These are phyloP conservation scores for Orobanche coerulescens DNA, from an alignment of 257 asterid species.

Conservation along the genomic window DNA sequence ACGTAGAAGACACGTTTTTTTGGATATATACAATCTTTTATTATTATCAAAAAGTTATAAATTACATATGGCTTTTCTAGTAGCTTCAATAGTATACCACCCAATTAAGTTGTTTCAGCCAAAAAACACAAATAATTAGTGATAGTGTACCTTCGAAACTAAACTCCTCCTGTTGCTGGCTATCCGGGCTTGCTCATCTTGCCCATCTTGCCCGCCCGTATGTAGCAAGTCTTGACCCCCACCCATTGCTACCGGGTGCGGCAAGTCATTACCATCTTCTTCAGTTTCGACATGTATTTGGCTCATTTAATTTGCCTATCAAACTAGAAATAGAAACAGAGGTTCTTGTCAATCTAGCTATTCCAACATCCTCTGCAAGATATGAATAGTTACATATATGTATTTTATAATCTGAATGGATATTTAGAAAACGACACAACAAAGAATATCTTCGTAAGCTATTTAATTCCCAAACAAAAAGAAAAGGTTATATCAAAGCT, in stretches of 20 bases:
- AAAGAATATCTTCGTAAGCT: not conserved
- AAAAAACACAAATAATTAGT: constrained; percentile 8
- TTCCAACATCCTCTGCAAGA: constrained; percentile 2
- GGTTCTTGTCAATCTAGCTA: not conserved
- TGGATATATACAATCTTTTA: no score
- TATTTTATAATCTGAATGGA: not conserved
- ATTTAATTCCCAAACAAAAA: not conserved
- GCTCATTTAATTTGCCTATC: constrained; percentile 50
- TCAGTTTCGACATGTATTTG: constrained; percentile 38
- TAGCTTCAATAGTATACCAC: constrained; percentile 2
- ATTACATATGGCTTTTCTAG: constrained; percentile 4
- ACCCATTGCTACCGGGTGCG: constrained; percentile 27
- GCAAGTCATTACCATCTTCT: constrained; percentile 32
- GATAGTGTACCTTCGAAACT: constrained; percentile 37
- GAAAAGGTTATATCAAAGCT: constrained; percentile 10
- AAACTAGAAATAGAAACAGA: constrained; percentile 9
- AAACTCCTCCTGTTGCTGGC: constrained; percentile 24
- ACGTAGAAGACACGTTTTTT: no score
- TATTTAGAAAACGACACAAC: not conserved
- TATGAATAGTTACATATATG: no score
- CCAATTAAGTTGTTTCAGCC: not conserved
- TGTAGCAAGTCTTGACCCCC: constrained; percentile 32
- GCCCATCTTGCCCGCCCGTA: constrained; percentile 36
- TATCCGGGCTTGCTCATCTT: constrained; percentile 21
- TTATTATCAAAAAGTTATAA: no score